phyloP scores from a whole-genome alignment of 352 stramenopile species.

The Phytophthora cactorum region DNA sequence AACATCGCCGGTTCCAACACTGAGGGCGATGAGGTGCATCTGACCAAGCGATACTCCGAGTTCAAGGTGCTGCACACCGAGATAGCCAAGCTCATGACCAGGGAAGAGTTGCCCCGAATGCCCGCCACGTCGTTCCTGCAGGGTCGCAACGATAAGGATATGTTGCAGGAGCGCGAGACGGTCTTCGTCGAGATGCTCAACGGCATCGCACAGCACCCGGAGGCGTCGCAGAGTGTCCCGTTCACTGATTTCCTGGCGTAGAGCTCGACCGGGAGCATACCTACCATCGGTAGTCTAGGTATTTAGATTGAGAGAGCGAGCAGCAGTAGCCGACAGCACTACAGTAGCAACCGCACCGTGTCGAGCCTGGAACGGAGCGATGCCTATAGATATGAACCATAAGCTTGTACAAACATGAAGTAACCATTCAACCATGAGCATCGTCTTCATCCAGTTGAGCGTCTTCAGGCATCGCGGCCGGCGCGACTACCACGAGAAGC shows the following conservation, averaged over 20 bases:
- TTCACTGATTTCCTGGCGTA: constrained; percentile 62
- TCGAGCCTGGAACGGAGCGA: background rate
- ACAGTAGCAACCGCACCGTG: background rate
- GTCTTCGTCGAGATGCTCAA: constrained; percentile 76
- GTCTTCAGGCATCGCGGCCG: background rate
- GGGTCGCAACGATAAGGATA: constrained; percentile 53
- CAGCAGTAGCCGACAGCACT: background rate
- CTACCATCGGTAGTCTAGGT: constrained; percentile 28
- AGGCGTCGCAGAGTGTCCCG: constrained; percentile 43
- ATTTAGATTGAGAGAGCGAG: constrained; percentile 9
- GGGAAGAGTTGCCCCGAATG: constrained; percentile 58
- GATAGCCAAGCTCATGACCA: constrained; percentile 60
- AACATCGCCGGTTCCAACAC: constrained; percentile 48
- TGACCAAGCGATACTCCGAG: constrained; percentile 80
- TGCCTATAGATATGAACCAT: constrained; percentile 32
- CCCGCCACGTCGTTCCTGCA: constrained; percentile 58
- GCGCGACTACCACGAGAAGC: constrained; percentile 8
- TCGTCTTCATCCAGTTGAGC: constrained; percentile 4
- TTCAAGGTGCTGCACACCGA: constrained; percentile 73
- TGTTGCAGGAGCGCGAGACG: constrained; percentile 61
- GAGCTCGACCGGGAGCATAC: constrained; percentile 13
- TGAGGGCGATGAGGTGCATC: constrained; percentile 43
- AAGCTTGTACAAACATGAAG: constrained; percentile 31
- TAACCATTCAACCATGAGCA: constrained; percentile 13
- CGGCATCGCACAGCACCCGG: constrained; percentile 57